Conservation (phyloP, 2,329 filamentous ascomycete species). For the Ophiostoma pallidulum region DNA sequence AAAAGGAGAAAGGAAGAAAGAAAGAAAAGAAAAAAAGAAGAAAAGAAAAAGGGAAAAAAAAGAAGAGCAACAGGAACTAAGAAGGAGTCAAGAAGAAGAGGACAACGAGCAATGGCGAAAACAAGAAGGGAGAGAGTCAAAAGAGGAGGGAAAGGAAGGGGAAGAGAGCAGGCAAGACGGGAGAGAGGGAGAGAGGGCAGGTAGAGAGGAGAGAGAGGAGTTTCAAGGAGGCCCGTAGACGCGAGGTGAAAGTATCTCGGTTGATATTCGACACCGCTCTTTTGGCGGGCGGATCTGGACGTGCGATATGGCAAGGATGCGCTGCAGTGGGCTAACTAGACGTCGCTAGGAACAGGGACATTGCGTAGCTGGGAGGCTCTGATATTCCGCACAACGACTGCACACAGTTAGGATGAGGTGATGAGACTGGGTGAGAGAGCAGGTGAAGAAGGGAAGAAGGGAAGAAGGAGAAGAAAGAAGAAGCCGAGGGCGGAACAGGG, state of each 20-base stretch:
- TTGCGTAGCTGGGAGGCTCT: constrained; percentile 1
- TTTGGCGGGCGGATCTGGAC: constrained; percentile 14
- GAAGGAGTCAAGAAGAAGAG: not conserved
- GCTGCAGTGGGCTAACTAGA: constrained; percentile 4
- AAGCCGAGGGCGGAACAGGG: not conserved
- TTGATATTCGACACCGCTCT: constrained; percentile 18
- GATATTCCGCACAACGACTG: not conserved
- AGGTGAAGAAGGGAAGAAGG: not conserved
- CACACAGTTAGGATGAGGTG: not conserved
- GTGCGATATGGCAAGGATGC: constrained; percentile 5
- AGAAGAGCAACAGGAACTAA: not conserved
- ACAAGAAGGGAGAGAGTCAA: not conserved
- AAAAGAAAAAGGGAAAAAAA: not conserved
- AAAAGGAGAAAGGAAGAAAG: not conserved
- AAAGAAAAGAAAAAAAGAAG: not conserved
- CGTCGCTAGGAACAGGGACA: constrained; percentile 2
- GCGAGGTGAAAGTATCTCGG: constrained; percentile 4
- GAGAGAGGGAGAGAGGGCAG: too few species aligned
- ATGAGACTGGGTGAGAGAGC: not conserved
- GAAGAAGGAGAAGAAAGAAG: not conserved
- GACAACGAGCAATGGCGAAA: not conserved
- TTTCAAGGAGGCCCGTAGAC: constrained; percentile 6
- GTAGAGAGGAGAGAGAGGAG: not conserved
- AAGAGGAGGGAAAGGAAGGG: not conserved
- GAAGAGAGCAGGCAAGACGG: not conserved